A percentile compares a stretch with the other conserved stretches of the same genome.
Conservation (phyloP, 31 red algal genomes). For the Endocladia muricata region DNA sequence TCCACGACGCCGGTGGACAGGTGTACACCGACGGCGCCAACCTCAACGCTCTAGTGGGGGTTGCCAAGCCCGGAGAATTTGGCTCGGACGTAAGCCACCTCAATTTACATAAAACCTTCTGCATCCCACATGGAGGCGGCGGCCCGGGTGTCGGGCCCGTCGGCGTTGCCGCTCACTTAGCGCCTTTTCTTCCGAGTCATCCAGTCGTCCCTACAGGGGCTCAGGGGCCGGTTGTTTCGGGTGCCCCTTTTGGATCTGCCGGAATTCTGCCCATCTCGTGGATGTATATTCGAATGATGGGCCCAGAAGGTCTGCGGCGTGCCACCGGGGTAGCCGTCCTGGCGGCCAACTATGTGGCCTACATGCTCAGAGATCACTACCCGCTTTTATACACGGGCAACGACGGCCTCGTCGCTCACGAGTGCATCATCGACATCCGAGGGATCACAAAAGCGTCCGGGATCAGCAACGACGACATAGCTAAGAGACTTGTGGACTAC, state of each 20-base stretch:
- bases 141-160: slow-evolving; percentile 35
- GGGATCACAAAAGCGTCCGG: background rate
- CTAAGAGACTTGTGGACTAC: slow-evolving; percentile 28
- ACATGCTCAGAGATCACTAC: background rate
- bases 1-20: slow-evolving; percentile 25
- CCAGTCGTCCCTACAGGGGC: slow-evolving; percentile 1
- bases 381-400: slow-evolving; percentile 13
- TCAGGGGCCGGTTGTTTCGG: slow-evolving; percentile 8
- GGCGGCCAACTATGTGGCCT: slow-evolving; percentile 29
- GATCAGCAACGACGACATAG: slow-evolving; percentile 16
- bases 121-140: slow-evolving; percentile 31
- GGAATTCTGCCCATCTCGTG: slow-evolving; percentile 29
- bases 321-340: slow-evolving; percentile 27
- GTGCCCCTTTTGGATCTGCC: slow-evolving; percentile 24
- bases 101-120: slow-evolving; percentile 39
- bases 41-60: slow-evolving; percentile 32
- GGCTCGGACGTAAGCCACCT: slow-evolving; percentile 34
- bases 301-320: slow-evolving; percentile 8
- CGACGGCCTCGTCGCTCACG: slow-evolving; percentile 11
- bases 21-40: slow-evolving; percentile 42
- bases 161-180: slow-evolving; percentile 10
- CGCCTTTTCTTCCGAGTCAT: slow-evolving; percentile 10
- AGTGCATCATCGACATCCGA: slow-evolving; percentile 34
- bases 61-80: slow-evolving; percentile 16
- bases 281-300: slow-evolving; percentile 49